Base-by-base conservation (phyloP, 805 yeast species). In the Ogataea ganodermae region DNA sequence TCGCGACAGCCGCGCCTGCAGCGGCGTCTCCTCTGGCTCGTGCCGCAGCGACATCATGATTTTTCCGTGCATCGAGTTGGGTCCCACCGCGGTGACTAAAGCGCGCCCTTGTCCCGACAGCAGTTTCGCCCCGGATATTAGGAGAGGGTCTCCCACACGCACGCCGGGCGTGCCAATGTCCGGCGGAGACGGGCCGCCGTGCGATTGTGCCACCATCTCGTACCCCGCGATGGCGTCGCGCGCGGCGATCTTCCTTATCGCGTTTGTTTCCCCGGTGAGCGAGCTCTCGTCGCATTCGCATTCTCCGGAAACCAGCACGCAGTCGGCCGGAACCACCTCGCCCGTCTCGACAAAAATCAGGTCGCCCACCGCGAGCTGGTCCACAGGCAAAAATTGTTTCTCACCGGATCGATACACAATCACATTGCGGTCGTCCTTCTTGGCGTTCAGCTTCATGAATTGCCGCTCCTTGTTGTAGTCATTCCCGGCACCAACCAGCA, bases 391-490 rank as follows among this genome's bases (percentile, higher is more conserved):
- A 53, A 81, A 76, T 41, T 70, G 71, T 56, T 89, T 89, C 39
- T 75, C 74, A 31, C 92, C 91, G 35, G 80, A 76, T 50, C 98
- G 76, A 35, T 85, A 70, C 1, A 90, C 96, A 44, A 86, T 79
- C 36, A 94, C 74, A 50, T 81, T 79, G 45, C 97, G 79, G 54
- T 87, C 87, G 52, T 89, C 94, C 67, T 92, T 92, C 67, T 91
- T 88, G 26, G 89, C 81, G 66, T 92, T 91, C 53, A 94, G 77
- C 56, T 83, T 84, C 42, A 88, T 86, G 67, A 94, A 94, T 65
- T 94, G 99, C 13, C 89, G 72, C 65, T 94, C 99, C 66, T 95
- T 95, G 64, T 94, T 97, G 72, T 86, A 94, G 69, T 94, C 99
- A 66, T 94, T 94, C n/a, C 80, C 85, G 2, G 97, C 94, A 42